Percentiles rank a stretch among this genome's conserved stretches.
These are phyloP conservation scores for Magnusiomyces ingens DNA, from an alignment of 1,139 yeast genomes.

Conservation along the genomic window DNA sequence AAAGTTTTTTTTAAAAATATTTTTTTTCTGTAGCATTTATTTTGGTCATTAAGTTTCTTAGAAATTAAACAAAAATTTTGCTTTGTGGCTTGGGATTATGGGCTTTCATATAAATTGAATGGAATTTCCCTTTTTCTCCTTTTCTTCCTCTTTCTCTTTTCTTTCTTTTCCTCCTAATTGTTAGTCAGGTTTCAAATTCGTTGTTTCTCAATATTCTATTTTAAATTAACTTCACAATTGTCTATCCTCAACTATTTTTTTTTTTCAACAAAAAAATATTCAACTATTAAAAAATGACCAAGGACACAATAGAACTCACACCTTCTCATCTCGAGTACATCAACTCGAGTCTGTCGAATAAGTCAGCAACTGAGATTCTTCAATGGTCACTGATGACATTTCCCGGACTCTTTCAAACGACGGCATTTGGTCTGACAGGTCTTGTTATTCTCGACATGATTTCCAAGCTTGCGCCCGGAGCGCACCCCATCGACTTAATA, in stretches of 20 bases:
- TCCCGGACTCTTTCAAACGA: slow-evolving; percentile 79
- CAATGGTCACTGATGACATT: slow-evolving; percentile 78
- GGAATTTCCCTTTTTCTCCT: not conserved
- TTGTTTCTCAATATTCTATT: slow-evolving; percentile 5
- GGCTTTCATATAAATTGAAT: no score
- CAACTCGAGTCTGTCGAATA: slow-evolving; percentile 50
- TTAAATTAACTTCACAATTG: slow-evolving; percentile 39
- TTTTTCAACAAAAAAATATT: not conserved
- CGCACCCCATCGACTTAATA: slow-evolving; percentile 60
- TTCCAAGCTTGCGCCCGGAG: slow-evolving; percentile 41
- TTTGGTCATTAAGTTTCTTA: not conserved
- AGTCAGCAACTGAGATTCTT: slow-evolving; percentile 65
- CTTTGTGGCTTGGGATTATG: not conserved
- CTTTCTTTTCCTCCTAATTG: not conserved
- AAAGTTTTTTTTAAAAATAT: not conserved
- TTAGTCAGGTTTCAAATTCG: slow-evolving; percentile 1
- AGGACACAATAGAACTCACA: slow-evolving; percentile 16
- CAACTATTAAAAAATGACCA: slow-evolving; percentile 7
- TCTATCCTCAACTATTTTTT: slow-evolving; percentile 18
- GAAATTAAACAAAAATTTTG: not conserved
- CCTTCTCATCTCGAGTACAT: slow-evolving; percentile 34
- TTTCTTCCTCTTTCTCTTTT: slow-evolving; percentile 1
- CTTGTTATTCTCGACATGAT: slow-evolving; percentile 81
- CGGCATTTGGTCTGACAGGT: slow-evolving; percentile 94
- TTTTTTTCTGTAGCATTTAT: no score